Evolutionary conservation across 208 protist species (phyloP).

Genomic region (Balamuthia mandrillaris): DNA sequence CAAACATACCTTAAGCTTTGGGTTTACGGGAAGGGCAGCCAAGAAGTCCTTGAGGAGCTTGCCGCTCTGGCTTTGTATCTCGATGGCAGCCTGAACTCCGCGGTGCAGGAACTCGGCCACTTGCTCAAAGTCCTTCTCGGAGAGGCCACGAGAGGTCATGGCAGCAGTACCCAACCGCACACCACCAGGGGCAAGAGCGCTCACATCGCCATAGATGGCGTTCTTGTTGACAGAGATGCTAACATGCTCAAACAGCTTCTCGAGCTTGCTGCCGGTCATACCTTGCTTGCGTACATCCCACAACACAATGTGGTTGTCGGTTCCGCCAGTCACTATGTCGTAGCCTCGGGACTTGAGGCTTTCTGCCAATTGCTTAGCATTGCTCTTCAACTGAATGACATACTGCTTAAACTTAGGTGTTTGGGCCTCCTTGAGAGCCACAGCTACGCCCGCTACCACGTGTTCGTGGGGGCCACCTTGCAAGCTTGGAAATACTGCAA

Average conservation of each 20-base stretch:
- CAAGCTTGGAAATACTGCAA: slow-evolving; percentile 94
- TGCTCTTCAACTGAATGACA: slow-evolving; percentile 83
- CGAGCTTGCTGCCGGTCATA: slow-evolving; percentile 91
- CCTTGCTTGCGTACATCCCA: slow-evolving; percentile 90
- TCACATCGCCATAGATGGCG: slow-evolving; percentile 90
- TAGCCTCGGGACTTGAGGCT: slow-evolving; percentile 80
- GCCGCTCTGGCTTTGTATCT: slow-evolving; percentile 64
- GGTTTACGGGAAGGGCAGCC: slow-evolving; percentile 57
- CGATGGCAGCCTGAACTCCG: slow-evolving; percentile 76
- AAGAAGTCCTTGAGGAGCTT: slow-evolving; percentile 80
- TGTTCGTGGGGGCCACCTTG: slow-evolving; percentile 98
- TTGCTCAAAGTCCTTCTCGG: slow-evolving; percentile 81
- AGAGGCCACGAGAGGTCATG: slow-evolving; percentile 91
- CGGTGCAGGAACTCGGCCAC: slow-evolving; percentile 87
- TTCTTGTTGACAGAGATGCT: slow-evolving; percentile 96
- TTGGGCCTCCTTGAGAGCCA: slow-evolving; percentile 89
- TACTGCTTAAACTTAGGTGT: slow-evolving; percentile 89
- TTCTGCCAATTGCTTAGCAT: slow-evolving; percentile 80
- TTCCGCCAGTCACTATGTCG: slow-evolving; percentile 89
- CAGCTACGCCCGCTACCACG: slow-evolving; percentile 93
- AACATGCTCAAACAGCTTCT: slow-evolving; percentile 81
- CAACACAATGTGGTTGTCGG: slow-evolving; percentile 96
- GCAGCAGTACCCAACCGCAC: slow-evolving; percentile 91
- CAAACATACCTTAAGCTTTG: slow-evolving; percentile 44
- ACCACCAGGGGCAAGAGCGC: slow-evolving; percentile 85